Conservation (phyloP, 148 eudicot genomes). For the Arctostaphylos glauca region DNA sequence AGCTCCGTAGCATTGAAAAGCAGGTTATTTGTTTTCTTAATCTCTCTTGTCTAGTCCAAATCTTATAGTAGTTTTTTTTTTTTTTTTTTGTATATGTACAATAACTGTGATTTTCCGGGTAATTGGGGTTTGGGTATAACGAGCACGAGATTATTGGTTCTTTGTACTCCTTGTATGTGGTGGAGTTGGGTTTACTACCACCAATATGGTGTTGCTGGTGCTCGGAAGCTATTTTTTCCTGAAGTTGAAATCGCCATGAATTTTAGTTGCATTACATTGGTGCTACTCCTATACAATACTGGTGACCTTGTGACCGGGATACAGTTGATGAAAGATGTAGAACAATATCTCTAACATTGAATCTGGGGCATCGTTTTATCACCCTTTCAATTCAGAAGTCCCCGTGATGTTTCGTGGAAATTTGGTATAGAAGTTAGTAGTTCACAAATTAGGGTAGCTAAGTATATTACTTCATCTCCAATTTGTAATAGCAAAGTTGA, state of each 20-base stretch:
- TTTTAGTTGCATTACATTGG: background rate
- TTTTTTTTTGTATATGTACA: no score
- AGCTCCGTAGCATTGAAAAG: slow-evolving; percentile 80
- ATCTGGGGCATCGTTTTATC: background rate
- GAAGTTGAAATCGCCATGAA: background rate
- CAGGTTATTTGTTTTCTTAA: slow-evolving; percentile 47
- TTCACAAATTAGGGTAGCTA: background rate
- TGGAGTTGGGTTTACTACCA: background rate
- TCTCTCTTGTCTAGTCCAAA: background rate
- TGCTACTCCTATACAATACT: background rate
- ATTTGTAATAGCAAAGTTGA: background rate
- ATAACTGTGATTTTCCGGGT: no score
- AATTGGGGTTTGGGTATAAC: background rate
- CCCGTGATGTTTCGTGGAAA: background rate
- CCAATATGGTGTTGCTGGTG: background rate
- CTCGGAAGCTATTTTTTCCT: background rate
- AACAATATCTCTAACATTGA: background rate
- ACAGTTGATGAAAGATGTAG: background rate
- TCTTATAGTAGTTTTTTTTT: background rate
- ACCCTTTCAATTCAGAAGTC: background rate
- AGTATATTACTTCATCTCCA: background rate
- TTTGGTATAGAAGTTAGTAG: background rate
- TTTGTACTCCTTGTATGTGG: slow-evolving; percentile 8
- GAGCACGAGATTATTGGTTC: background rate
- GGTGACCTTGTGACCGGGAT: background rate